phyloP scores from a whole-genome alignment of 768 basidiomycete genomes.

The Gymnopilus junonius region DNA sequence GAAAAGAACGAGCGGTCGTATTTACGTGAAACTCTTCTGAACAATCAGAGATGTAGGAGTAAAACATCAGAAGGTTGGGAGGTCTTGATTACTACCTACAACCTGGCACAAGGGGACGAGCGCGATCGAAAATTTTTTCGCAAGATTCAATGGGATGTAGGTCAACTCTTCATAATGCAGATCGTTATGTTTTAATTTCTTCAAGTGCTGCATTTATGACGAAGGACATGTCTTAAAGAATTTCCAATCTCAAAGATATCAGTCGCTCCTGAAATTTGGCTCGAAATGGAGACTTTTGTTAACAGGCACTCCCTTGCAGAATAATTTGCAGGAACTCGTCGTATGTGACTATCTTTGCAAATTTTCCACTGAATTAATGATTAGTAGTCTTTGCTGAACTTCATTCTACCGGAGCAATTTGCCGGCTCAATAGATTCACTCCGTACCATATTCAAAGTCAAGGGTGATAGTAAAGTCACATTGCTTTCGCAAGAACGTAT shows the following conservation, averaged over 20 bases:
- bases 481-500: conserved; percentile 92
- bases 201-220: conserved; percentile 90
- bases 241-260: conserved; percentile 96
- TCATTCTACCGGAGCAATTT: conserved; percentile 94
- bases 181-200: conserved; percentile 4
- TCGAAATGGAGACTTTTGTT: conserved; percentile 91
- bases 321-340: conserved; percentile 88
- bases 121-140: conserved; percentile 94
- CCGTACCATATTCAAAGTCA: conserved; percentile 95
- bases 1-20: conserved; percentile 82
- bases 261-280: conserved; percentile 81
- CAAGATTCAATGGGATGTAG: conserved; percentile 89
- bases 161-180: conserved; percentile 32
- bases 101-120: conserved; percentile 88
- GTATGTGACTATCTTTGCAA: conserved; percentile 47
- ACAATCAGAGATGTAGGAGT: conserved; percentile 54
- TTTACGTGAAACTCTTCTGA: conserved; percentile 73
- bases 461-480: conserved; percentile 88
- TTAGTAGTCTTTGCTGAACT: conserved; percentile 91
- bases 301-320: conserved; percentile 95
- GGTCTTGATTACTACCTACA: conserved; percentile 95
- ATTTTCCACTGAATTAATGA: conserved; percentile 7
- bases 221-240: conserved; percentile 98
- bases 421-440: conserved; percentile 75
- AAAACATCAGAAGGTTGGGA: conserved; percentile 74